These are phyloP conservation scores for Hanseniaspora pseudoguilliermondii DNA, from an alignment of 805 yeast species.

Conservation along the genomic window DNA sequence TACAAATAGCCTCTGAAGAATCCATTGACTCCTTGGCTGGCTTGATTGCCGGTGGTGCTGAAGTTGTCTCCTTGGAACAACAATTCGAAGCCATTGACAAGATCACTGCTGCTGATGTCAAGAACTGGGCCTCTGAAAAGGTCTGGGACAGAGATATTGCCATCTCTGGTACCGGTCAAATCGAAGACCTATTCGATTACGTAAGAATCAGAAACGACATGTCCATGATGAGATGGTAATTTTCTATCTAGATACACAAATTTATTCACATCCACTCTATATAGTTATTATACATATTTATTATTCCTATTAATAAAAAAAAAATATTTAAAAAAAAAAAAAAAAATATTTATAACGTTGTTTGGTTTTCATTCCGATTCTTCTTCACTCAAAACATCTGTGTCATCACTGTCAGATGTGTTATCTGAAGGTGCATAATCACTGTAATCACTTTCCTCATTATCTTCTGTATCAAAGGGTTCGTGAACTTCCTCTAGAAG, in stretches of 20 bases:
- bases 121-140: constrained; percentile 60
- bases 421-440: constrained; percentile 2
- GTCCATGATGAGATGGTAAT: constrained; percentile 76
- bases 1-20: constrained; percentile 42
- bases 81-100: constrained; percentile 50
- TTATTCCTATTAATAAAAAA: not conserved
- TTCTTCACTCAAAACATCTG: not conserved
- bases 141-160: constrained; percentile 81
- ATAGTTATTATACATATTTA: not conserved
- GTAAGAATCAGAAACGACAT: constrained; percentile 77
- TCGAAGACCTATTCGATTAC: constrained; percentile 74
- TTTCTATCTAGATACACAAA: not conserved
- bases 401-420: not conserved
- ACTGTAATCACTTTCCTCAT: constrained; percentile 13
- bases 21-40: constrained; percentile 39
- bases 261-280: not conserved
- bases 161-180: constrained; percentile 72
- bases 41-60: constrained; percentile 37
- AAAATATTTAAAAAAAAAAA: not conserved
- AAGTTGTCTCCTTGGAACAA: constrained; percentile 43
- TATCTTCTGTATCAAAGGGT: constrained; percentile 15
- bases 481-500: not conserved
- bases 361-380: not conserved
- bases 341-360: no score
- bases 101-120: constrained; percentile 45